Evolutionary conservation across 441 rosid genomes (phyloP), one percentile per base, ranked within the genome.

Genomic region (Pelargonium cotyledonis): DNA sequence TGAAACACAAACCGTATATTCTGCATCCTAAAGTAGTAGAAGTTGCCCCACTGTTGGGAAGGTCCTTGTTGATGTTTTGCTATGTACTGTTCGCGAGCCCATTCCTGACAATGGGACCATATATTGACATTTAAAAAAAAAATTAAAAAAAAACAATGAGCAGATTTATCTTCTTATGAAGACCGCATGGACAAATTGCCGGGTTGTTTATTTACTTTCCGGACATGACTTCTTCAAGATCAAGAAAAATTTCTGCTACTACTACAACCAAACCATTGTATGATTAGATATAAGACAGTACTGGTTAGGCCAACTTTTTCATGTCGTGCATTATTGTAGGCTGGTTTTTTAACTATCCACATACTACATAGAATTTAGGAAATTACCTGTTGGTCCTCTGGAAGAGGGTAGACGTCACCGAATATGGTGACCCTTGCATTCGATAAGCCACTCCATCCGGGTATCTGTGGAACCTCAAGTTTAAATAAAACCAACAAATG

Each of bases 381-480:
- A 70, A 58, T 4, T 11, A 91, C 99, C 95, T 95, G 98, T 78
- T 90, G 89, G 74, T 85, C 77, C 76, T 88, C 89, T 29, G 90
- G 85, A 76, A 95, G 91, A 16, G 99, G 99, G 82, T 84, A 81
- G 40, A 92, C 87, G 76, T 95, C 98, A 12, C 99, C 99, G 80
- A 95, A 95, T 41, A 95, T 83, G 63, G 99, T 92, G 71, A 92
- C 99, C 69, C 98, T 88, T 35, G 99, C 99, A 79, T 95, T 95
- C 21, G 98, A 95, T 80, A 95, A 88, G 85, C 97, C 85, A 80
- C 96, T 95, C 97, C 98, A 90, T 66, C 98, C 98, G 9, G 97
- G 98, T 66, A 95, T 86, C 99, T 95, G 79, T 62, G 38, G 70
- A 79, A 67, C 18, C 70, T 65, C 9, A 73, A 76, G 72, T 4